Conservation (phyloP, 2,329 filamentous ascomycete genomes). For the Colletotrichum lentis region DNA sequence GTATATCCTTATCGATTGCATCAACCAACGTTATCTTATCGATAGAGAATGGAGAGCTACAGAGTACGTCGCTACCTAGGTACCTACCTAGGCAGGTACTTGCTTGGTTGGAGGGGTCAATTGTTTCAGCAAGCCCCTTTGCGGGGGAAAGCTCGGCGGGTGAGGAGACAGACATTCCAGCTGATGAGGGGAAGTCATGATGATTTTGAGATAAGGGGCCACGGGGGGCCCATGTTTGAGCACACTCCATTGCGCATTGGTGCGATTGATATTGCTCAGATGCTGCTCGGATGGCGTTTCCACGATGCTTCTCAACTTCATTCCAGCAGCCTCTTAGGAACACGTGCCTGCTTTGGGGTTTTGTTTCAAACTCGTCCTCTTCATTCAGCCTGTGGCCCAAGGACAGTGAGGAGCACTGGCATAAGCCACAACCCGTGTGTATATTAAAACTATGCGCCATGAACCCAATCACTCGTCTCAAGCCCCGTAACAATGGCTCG, state of each 20-base stretch:
- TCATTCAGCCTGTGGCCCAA: neutral
- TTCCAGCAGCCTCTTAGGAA: neutral
- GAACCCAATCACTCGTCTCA: conserved; percentile 3
- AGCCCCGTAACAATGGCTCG: neutral
- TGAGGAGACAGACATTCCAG: conserved; percentile 21
- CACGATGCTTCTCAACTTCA: neutral
- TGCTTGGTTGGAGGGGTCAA: conserved; percentile 32
- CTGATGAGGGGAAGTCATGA: neutral
- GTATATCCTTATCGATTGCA: conserved; percentile 23
- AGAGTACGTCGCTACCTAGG: neutral
- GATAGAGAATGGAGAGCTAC: conserved; percentile 8
- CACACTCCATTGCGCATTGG: neutral
- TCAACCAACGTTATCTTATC: conserved; percentile 9
- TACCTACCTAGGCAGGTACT: neutral
- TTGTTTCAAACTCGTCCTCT: neutral
- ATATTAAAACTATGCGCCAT: neutral
- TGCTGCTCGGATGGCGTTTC: neutral
- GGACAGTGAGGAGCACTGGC: neutral
- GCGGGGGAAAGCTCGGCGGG: conserved; percentile 1
- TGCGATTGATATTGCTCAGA: neutral
- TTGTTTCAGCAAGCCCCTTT: conserved; percentile 30
- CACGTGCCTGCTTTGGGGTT: neutral
- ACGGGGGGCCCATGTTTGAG: neutral
- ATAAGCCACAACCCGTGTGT: neutral
- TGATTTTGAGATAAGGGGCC: neutral